Conservation (phyloP, 2,329 filamentous ascomycete species). For the Emergomyces orientalis region DNA sequence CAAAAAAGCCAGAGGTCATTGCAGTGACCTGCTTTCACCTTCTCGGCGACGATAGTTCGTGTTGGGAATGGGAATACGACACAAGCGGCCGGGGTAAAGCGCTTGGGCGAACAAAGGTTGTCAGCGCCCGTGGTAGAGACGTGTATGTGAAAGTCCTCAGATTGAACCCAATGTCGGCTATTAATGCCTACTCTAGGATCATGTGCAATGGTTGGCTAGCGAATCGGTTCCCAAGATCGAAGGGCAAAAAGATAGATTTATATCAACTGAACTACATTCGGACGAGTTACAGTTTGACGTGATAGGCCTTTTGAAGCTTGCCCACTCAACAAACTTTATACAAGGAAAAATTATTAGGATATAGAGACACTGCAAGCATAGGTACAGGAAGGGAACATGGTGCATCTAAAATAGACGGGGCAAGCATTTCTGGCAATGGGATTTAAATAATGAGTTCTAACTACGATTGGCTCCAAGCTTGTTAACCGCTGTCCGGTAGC, state of each 20-base stretch:
- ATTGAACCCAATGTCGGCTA: constrained; percentile 2
- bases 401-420: constrained; percentile 2
- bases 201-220: constrained; percentile 1
- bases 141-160: constrained; percentile 2
- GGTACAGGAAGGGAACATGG: constrained; percentile 3
- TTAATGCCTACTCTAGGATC: constrained; percentile 3
- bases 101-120: constrained; percentile 2
- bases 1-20: background rate
- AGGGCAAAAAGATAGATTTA: constrained; percentile 3
- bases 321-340: background rate
- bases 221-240: background rate
- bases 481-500: background rate
- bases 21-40: constrained; percentile 4
- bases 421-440: constrained; percentile 1
- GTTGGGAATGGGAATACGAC: constrained; percentile 3
- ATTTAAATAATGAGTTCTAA: constrained; percentile 5
- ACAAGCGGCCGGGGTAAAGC: background rate
- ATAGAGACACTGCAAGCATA: constrained; percentile 1
- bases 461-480: constrained; percentile 1
- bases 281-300: background rate
- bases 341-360: constrained; percentile 1
- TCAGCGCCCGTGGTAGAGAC: constrained; percentile 1
- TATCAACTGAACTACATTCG: constrained; percentile 5
- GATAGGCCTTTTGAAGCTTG: constrained; percentile 5
- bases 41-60: constrained; percentile 1